Conservation (phyloP, 768 basidiomycete genomes). For the Mycena sanguinolenta region DNA sequence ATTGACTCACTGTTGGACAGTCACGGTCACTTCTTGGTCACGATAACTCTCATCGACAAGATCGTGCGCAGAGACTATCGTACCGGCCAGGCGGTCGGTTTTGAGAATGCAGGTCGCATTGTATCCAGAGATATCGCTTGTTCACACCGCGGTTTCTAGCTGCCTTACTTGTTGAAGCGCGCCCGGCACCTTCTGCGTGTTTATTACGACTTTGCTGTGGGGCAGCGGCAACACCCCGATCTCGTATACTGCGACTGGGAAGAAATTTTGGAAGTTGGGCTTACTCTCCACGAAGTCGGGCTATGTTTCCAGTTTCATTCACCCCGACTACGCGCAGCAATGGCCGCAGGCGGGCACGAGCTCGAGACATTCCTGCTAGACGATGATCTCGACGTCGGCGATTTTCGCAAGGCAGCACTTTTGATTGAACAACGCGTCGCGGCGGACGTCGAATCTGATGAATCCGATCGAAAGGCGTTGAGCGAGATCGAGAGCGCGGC, state of each 20-base stretch:
- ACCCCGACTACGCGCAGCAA: slow-evolving; percentile 38
- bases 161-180: slow-evolving; percentile 41
- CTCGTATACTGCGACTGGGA: slow-evolving; percentile 44
- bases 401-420: slow-evolving; percentile 39
- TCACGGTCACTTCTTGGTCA: too few relatives aligned
- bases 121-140: not conserved
- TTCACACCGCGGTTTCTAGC: slow-evolving; percentile 13
- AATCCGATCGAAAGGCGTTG: slow-evolving; percentile 37
- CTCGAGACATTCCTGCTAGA: slow-evolving; percentile 44
- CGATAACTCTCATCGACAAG: slow-evolving; percentile 21
- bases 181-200: slow-evolving; percentile 43
- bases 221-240: slow-evolving; percentile 33
- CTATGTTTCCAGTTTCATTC: slow-evolving; percentile 43
- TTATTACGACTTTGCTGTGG: slow-evolving; percentile 40
- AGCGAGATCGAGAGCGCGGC: slow-evolving; percentile 38
- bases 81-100: not conserved
- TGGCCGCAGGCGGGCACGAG: slow-evolving; percentile 35
- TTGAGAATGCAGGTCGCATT: slow-evolving; percentile 4
- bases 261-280: slow-evolving; percentile 39
- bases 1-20: too few relatives aligned
- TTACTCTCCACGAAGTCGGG: slow-evolving; percentile 43
- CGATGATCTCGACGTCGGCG: slow-evolving; percentile 44
- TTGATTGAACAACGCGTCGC: slow-evolving; percentile 30
- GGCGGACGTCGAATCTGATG: slow-evolving; percentile 42
- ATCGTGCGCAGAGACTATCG: slow-evolving; percentile 24